Evolutionary conservation across 2,329 filamentous ascomycete species (phyloP), one percentile per base, ranked within the genome.

Genomic region (Coniochaeta prunicola): DNA sequence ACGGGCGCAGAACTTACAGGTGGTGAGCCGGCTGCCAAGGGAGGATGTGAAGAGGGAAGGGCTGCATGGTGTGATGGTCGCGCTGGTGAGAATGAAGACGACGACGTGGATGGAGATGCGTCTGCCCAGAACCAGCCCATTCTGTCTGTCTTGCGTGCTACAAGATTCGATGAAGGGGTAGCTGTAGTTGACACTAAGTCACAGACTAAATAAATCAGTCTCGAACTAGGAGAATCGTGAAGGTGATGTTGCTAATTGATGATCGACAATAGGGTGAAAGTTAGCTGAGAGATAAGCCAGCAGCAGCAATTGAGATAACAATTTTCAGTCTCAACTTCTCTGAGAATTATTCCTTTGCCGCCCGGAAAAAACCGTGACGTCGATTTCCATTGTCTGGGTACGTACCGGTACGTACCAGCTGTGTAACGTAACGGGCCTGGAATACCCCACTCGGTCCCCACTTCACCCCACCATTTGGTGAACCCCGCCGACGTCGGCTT

Each of bases 81-180:
- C 54, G n/a, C n/a, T n/a, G n/a, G n/a, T n/a, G n/a, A n/a, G n/a
- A n/a, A n/a, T n/a, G 24, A 61, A 55, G 36, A 64, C 26, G 40
- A 10, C 40, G 19, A 59, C 53, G 67, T 56, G 62, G 36, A 36
- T 12, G 12, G 33, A 36, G 33, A 38, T 53, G 73, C 62, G 62
- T 86, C 83, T 61, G 82, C 80, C 83, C 83, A 86, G 66, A 86
- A 86, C 83, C 83, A 85, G 64, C 83, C 83, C 83, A 86, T 86
- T 30, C 36, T 63, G 31, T 53, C 4, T 45, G 40, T 26, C 4
- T 50, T 7, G 36, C 12, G 7, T 45, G 19, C 21, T 17, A 6
- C 2, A 24, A 10, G n/a, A 3, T 45, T 24, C 40, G 17, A 21
- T 45, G 40, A 19, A 21, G 9, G 10, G 21, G 40, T 13, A 10